Evolutionary conservation across 202 grass and related monocot genomes (phyloP).

Genomic region (Schoenoplectus tabernaemontani): DNA sequence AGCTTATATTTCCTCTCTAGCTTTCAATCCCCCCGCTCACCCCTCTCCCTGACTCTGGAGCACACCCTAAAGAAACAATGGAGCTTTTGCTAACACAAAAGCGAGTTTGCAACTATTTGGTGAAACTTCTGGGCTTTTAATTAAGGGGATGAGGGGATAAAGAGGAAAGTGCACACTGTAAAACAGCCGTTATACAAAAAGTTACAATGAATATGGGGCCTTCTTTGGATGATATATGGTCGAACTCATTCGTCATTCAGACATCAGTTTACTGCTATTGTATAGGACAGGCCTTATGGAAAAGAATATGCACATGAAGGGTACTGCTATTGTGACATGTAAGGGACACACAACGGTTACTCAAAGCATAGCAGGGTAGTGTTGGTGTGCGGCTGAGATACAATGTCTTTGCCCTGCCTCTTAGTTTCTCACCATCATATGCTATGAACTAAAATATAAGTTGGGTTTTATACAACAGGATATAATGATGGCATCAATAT

Average conservation of each 20-base stretch:
- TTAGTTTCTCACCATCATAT: neutral
- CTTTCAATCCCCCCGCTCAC: too few relatives aligned
- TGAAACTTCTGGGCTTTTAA: neutral
- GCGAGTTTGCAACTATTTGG: neutral
- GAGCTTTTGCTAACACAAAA: neutral
- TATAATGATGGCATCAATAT: neutral
- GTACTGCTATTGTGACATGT: conserved; percentile 22
- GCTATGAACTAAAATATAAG: neutral
- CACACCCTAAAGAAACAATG: too few relatives aligned
- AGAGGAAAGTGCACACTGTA: conserved; percentile 1
- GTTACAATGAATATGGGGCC: neutral
- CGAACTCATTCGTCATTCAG: neutral
- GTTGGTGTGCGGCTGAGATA: neutral
- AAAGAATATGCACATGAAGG: conserved; percentile 25
- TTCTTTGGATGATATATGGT: neutral
- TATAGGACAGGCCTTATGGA: conserved; percentile 19
- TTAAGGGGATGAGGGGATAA: neutral
- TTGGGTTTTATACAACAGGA: neutral
- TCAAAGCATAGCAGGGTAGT: neutral
- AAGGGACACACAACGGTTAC: neutral
- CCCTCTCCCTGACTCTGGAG: too few relatives aligned
- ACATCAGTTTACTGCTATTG: neutral
- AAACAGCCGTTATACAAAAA: neutral
- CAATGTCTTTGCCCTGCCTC: neutral
- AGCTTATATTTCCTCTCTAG: too few relatives aligned